Percentiles rank a stretch among this genome's conserved stretches.
Evolutionary conservation across 331 rosid genomes (phyloP).

Genomic region (Phaseolus coccineus): DNA sequence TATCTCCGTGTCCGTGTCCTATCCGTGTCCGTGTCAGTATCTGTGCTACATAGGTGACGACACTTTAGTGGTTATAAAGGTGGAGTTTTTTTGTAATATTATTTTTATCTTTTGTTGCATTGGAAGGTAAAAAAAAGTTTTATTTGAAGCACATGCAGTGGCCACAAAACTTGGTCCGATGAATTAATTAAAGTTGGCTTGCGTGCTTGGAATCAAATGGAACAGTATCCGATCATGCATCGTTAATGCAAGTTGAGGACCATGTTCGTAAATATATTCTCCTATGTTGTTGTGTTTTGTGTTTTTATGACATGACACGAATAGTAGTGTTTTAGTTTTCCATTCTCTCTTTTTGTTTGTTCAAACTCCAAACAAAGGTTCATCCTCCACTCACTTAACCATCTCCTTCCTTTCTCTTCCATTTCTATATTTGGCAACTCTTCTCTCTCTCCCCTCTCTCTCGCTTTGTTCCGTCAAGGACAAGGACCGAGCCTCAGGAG

Average conservation of each 20-base stretch:
- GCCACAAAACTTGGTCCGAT: constrained; percentile 7
- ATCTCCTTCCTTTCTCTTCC: constrained; percentile 25
- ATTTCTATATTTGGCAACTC: constrained; percentile 60
- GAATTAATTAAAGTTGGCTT: constrained; percentile 10
- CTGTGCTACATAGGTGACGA: no score
- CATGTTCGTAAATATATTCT: not conserved
- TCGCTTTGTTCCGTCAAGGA: constrained; percentile 29
- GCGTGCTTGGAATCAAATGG: constrained; percentile 8
- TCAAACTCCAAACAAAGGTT: constrained; percentile 27
- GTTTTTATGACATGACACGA: not conserved
- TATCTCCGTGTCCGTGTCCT: no score
- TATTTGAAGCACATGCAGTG: not conserved
- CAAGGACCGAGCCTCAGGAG: constrained; percentile 43
- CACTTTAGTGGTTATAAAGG: no score
- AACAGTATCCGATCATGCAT: not conserved
- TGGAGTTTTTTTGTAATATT: not conserved
- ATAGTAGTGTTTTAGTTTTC: not conserved
- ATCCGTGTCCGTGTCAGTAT: no score
- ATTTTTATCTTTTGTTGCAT: not conserved
- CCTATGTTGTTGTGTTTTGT: not conserved
- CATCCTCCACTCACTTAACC: constrained; percentile 28
- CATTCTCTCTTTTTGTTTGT: not conserved
- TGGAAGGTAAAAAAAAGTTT: not conserved
- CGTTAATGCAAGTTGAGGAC: constrained; percentile 14
- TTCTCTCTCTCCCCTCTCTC: constrained; percentile 34